A percentile compares a stretch with the other conserved stretches of the same genome.
phyloP scores from a whole-genome alignment of 345 rosid genomes.

The Dipteronia dyeriana region DNA sequence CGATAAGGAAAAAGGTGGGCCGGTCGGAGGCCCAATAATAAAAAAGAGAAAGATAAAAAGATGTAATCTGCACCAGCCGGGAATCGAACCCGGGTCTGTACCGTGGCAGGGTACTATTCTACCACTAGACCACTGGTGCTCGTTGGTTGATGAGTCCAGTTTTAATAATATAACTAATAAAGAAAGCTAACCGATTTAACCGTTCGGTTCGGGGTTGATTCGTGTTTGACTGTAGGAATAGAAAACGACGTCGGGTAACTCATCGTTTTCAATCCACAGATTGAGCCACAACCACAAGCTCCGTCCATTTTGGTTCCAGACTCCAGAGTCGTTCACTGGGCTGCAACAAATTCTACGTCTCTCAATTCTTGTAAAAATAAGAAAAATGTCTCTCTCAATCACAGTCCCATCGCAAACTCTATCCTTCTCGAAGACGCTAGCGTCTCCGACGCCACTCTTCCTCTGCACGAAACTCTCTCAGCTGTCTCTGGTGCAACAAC shows the following conservation, averaged over 20 bases:
- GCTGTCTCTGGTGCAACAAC: slow-evolving; percentile 34
- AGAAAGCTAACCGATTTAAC: no score
- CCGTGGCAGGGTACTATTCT: slow-evolving; percentile 66
- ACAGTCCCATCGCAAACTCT: slow-evolving; percentile 21
- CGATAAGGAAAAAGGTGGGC: neutral
- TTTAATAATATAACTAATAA: no score
- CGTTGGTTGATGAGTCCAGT: rapidly evolving
- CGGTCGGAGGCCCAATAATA: neutral
- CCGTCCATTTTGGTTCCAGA: neutral
- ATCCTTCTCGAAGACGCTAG: slow-evolving; percentile 46
- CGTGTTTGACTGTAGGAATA: no score
- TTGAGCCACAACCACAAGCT: neutral
- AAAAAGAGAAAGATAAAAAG: no score
- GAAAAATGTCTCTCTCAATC: slow-evolving; percentile 27
- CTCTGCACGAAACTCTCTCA: slow-evolving; percentile 33
- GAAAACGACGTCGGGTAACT: neutral
- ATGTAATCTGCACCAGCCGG: slow-evolving; percentile 44
- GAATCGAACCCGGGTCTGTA: slow-evolving; percentile 66
- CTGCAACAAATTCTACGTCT: slow-evolving; percentile 16
- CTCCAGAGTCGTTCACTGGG: neutral
- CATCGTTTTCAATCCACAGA: neutral
- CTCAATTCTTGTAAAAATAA: slow-evolving; percentile 18
- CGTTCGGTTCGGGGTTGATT: no score
- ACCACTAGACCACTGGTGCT: slow-evolving; percentile 66
- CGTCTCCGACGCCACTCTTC: slow-evolving; percentile 31